Evolutionary conservation across 805 yeast genomes (phyloP), one percentile per base, ranked within the genome.

Genomic region (Metschnikowia lochheadii): DNA sequence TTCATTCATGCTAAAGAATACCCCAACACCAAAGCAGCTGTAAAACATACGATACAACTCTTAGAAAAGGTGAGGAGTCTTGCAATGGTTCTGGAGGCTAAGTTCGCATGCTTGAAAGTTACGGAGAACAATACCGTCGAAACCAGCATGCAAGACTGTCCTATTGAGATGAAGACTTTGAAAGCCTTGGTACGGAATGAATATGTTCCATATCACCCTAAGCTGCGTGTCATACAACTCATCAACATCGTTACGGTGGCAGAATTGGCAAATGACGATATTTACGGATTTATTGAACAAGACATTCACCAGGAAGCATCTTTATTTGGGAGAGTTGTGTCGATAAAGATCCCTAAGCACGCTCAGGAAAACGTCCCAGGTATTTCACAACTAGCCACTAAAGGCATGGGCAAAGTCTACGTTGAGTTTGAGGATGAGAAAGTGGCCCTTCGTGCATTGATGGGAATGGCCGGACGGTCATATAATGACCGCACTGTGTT

Each of bases 371-470:
- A 56, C 70, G 75, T 62, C 49, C 79, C 67, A 49, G 77, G 69
- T 44, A 52, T 71, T 34, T 63, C 61, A 37, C 72, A 68, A 46
- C 67, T 68, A 44, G 59, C 68, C 3, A 71, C 73, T 35, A 75
- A 85, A 2, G 88, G 87, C 5, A 75, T 84, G 44, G 96, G 97
- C 0, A 84, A 81, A 54, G 75, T 89, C 0, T 89, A 76, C 63
- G 80, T 87, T 20, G 81, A 84, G 63, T 90, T 86, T 65, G 75
- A 72, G 1, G 69, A 71, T 11, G 66, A 72, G 1, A 78, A 77
- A 1, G 66, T 68, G 2, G 84, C 96, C 1, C 63, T 69, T 5
- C 63, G 66, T 7, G 95, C 94, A 0, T 63, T 79, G 32, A 69
- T 81, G 66, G 77, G 73, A 8, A 57, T 89, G 15, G 81, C 85